Evolutionary conservation across 331 rosid genomes (phyloP).

Genomic region (Stylosanthes scabra): DNA sequence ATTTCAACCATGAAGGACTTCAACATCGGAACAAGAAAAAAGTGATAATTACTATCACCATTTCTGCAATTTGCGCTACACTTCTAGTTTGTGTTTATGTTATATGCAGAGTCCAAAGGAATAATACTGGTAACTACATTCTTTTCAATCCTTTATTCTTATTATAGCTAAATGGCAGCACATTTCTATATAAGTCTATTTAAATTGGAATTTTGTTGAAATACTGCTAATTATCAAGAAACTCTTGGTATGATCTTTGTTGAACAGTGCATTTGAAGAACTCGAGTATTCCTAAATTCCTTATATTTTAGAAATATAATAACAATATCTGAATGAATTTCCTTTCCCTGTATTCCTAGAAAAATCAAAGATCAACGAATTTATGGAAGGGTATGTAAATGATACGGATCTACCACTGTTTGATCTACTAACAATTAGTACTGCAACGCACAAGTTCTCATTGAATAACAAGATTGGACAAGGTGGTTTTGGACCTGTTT

Average conservation of each 20-base stretch:
- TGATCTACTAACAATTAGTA: constrained; percentile 2
- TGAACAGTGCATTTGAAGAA: neutral
- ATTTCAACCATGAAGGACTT: constrained; percentile 8
- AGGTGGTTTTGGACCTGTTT: constrained; percentile 47
- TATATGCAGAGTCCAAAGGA: constrained; percentile 12
- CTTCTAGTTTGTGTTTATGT: neutral
- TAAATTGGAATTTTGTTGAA: neutral
- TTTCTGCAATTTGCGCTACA: constrained; percentile 20
- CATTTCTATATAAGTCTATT: neutral
- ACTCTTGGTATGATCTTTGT: neutral
- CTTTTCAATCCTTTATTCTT: neutral
- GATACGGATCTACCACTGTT: constrained; percentile 16
- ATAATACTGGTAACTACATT: constrained; percentile 18
- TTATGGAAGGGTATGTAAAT: constrained; percentile 6
- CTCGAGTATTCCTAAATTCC: neutral
- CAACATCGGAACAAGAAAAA: neutral
- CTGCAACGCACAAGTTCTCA: constrained; percentile 13
- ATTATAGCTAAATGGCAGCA: neutral
- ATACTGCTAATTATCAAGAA: neutral
- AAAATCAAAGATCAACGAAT: constrained; percentile 7
- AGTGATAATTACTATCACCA: neutral
- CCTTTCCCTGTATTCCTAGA: neutral
- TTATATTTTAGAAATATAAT: neutral
- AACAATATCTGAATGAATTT: neutral
- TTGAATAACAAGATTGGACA: constrained; percentile 38